These are phyloP conservation scores for Hydnomerulius pinastri DNA, from an alignment of 768 basidiomycete species.

Conservation along the genomic window DNA sequence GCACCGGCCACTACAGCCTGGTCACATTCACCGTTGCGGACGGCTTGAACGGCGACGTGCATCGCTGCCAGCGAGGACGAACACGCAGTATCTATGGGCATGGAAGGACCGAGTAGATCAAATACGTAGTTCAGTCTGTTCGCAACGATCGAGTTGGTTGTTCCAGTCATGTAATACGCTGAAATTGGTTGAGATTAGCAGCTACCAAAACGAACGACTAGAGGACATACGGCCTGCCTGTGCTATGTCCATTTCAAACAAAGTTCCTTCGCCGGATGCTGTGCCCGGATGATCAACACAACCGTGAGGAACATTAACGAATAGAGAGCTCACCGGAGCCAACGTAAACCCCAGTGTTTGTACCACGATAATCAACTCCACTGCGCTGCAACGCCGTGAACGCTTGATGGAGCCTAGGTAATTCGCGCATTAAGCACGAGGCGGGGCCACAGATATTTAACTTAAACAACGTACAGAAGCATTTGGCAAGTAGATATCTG, in stretches of 20 bases:
- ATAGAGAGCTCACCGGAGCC: conserved; percentile 30
- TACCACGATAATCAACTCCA: conserved; percentile 40
- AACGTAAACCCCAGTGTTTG: conserved; percentile 38
- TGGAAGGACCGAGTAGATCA: conserved; percentile 40
- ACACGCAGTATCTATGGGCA: conserved; percentile 48
- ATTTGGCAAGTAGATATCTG: neutral
- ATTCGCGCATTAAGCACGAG: neutral
- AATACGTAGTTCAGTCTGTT: conserved; percentile 23
- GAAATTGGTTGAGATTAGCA: conserved; percentile 25
- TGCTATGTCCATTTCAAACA: conserved; percentile 29
- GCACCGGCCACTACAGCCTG: conserved; percentile 44
- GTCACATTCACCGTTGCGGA: conserved; percentile 43
- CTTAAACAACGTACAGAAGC: neutral
- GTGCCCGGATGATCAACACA: neutral
- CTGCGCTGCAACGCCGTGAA: conserved; percentile 44
- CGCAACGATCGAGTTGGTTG: neutral
- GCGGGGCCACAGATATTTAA: neutral
- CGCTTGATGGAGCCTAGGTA: conserved; percentile 17
- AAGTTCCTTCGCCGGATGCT: neutral
- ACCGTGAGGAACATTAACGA: conserved; percentile 12
- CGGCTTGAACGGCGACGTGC: conserved; percentile 44
- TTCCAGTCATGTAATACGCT: conserved; percentile 42
- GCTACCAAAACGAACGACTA: conserved; percentile 37
- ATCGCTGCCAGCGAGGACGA: conserved; percentile 42
- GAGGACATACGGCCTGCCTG: conserved; percentile 37